phyloP scores from a whole-genome alignment of 768 basidiomycete genomes.

The Pleurotus tuoliensis region DNA sequence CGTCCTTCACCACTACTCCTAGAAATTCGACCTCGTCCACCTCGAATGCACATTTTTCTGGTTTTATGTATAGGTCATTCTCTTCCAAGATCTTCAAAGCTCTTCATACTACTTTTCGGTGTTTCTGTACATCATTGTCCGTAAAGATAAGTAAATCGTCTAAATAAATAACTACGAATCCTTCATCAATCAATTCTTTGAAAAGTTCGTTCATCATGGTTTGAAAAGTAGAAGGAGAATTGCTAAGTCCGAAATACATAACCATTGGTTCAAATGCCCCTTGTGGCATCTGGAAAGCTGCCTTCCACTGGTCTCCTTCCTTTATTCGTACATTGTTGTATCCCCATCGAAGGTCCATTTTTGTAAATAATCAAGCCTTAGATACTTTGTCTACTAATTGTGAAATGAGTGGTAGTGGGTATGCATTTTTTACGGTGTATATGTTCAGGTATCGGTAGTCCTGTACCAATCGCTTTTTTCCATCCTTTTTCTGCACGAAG shows the following conservation, averaged over 20 bases:
- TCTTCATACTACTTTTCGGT: too few relatives aligned
- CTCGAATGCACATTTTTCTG: too few relatives aligned
- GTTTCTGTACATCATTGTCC: too few relatives aligned
- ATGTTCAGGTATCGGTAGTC: background rate
- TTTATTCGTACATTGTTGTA: too few relatives aligned
- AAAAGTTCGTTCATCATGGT: background rate
- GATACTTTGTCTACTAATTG: too few relatives aligned
- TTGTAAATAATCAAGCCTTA: too few relatives aligned
- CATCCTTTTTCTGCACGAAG: background rate
- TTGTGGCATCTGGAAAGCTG: background rate
- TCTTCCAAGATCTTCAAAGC: constrained; percentile 8
- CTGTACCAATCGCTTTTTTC: background rate
- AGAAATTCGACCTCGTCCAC: too few relatives aligned
- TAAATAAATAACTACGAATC: background rate
- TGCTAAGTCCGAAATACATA: too few relatives aligned
- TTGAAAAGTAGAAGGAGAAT: background rate
- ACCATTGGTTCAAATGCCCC: too few relatives aligned
- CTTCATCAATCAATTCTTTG: background rate
- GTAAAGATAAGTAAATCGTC: background rate
- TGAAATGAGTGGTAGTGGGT: background rate
- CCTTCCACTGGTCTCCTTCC: background rate
- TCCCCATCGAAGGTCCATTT: too few relatives aligned
- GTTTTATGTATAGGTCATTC: too few relatives aligned
- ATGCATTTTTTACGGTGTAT: background rate
- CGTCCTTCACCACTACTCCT: too few relatives aligned